Evolutionary conservation across 257 asterid species (phyloP), one percentile per base, ranked within the genome.

Genomic region (Solanum chilense): DNA sequence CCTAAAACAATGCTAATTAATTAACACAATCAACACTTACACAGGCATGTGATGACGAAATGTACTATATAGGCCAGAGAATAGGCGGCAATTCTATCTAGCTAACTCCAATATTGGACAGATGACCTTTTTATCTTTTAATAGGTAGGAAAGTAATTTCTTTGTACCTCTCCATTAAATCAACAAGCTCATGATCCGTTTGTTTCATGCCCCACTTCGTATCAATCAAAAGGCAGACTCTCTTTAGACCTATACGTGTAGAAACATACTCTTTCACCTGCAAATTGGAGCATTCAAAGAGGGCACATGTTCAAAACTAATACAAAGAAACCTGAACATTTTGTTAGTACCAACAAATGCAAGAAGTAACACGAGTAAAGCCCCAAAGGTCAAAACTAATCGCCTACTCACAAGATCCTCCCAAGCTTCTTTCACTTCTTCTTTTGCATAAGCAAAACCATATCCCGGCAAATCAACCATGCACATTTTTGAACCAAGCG

Each of bases 171-270:
- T 97, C 99, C 99, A 97, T 94, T 94, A 97, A 89, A 86, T 94
- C 94, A 87, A 97, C 89, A 69, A 97, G 97, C 86, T 97, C 98
- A 74, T 87, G 92, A 92, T 97, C 99, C 93, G 94, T 91, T 86
- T 98, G 96, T 87, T 95, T 97, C 99, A 97, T 92, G 41, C 99
- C 99, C 99, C 99, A 97, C 91, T 97, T 96, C 88, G 99, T 92
- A 93, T 96, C 99, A 52, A 97, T 90, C 80, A 97, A 97, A 92
- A 97, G 95, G 90, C 98, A 96, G 29, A 97, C 99, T 89, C 97
- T 93, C 92, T 93, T 93, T 85, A 96, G 93, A 88, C 93, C 92
- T 87, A 87, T 91, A 62, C 98, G 96, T n/a, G 98, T 93, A 69
- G 92, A 89, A 86, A 97, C 98, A 87, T 96, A 97, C 93, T 97